These are phyloP conservation scores for Vitis hybrid DNA, from an alignment of 177 flowering plant species.

Conservation along the genomic window DNA sequence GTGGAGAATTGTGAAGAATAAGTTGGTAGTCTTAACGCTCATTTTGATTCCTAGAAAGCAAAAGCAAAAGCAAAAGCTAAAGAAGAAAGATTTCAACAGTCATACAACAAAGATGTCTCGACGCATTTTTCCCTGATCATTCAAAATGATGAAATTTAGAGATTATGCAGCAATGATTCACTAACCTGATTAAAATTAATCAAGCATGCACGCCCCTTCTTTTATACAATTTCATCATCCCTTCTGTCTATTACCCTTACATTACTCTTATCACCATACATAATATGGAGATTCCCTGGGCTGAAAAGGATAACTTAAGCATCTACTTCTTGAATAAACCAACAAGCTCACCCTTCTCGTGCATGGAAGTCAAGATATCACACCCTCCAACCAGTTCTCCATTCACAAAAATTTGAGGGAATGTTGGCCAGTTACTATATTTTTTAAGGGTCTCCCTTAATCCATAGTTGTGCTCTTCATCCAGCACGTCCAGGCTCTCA, in stretches of 20 bases:
- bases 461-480: slow-evolving; percentile 82
- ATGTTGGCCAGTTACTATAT: slow-evolving; percentile 98
- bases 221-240: not conserved
- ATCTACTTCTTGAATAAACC: slow-evolving; percentile 43
- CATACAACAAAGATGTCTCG: too few species aligned
- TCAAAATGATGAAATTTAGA: too few species aligned
- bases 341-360: slow-evolving; percentile 79
- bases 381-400: slow-evolving; percentile 93
- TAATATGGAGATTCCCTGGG: not conserved
- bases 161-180: too few species aligned
- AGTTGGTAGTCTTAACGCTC: too few species aligned
- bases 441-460: slow-evolving; percentile 81
- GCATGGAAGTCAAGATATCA: slow-evolving; percentile 83
- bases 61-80: too few species aligned
- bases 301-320: not conserved
- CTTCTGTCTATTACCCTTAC: not conserved
- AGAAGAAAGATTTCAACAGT: too few species aligned
- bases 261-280: not conserved
- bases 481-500: slow-evolving; percentile 89
- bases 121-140: too few species aligned
- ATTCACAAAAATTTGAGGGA: slow-evolving; percentile 84
- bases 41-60: too few species aligned
- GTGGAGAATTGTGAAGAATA: too few species aligned
- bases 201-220: too few species aligned
- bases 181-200: too few species aligned